phyloP scores from a whole-genome alignment of 805 yeast genomes.

The Lachancea waltii region DNA sequence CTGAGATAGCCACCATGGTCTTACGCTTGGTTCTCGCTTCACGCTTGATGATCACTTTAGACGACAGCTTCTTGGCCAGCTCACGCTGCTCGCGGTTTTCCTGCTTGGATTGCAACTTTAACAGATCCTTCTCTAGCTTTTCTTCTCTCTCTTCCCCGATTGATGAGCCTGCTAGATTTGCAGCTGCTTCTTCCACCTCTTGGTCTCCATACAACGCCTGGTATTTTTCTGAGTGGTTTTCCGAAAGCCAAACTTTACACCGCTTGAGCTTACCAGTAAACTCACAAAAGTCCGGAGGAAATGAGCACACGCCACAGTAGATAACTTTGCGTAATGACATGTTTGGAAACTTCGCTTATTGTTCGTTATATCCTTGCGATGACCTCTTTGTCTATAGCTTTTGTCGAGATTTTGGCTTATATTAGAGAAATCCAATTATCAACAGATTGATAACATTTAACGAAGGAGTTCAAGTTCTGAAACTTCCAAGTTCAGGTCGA shows the following conservation, averaged over 20 bases:
- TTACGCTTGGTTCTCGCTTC: conserved; percentile 88
- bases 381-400: too few species aligned
- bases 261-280: conserved; percentile 75
- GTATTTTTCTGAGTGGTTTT: conserved; percentile 50
- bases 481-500: background rate
- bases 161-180: conserved; percentile 43
- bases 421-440: too few species aligned
- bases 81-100: conserved; percentile 83
- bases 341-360: background rate
- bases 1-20: conserved; percentile 77
- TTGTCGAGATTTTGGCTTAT: too few species aligned
- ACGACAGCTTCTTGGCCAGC: conserved; percentile 65
- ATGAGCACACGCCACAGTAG: conserved; percentile 75
- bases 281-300: conserved; percentile 90
- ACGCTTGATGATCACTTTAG: conserved; percentile 76
- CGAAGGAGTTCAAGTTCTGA: background rate
- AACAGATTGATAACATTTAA: background rate
- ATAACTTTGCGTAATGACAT: conserved; percentile 37
- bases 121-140: conserved; percentile 72
- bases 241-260: conserved; percentile 78
- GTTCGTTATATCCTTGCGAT: background rate
- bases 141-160: conserved; percentile 73
- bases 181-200: conserved; percentile 31
- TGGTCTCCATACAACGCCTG: conserved; percentile 51
- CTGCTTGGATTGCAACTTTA: conserved; percentile 79